Conservation (phyloP, 106 monocot genomes). For the Platanthera zijinensis region DNA sequence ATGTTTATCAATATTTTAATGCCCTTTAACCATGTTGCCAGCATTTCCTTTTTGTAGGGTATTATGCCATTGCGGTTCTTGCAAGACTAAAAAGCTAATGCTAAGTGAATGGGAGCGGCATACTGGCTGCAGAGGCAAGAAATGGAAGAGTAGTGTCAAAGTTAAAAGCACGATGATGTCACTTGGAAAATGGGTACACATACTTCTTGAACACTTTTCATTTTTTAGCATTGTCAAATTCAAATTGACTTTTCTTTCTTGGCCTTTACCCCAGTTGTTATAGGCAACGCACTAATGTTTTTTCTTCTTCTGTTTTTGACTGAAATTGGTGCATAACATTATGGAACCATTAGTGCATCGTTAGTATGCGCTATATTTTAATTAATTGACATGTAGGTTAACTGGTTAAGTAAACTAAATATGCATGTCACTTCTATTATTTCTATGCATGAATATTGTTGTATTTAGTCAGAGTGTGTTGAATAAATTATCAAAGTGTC, state of each 20-base stretch:
- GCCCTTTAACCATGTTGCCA: background rate
- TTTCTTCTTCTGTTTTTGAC: too few species aligned
- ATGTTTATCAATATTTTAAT: slow-evolving; percentile 1
- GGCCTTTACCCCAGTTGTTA: background rate
- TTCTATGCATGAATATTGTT: too few species aligned
- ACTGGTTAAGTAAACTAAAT: too few species aligned
- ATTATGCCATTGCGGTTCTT: slow-evolving; percentile 65
- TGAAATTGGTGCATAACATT: too few species aligned
- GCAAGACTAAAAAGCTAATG: slow-evolving; percentile 46
- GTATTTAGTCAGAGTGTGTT: too few species aligned
- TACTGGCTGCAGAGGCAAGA: slow-evolving; percentile 84
- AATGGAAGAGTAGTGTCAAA: slow-evolving; percentile 82
- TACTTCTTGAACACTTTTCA: background rate
- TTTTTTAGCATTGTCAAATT: background rate
- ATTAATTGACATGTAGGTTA: too few species aligned
- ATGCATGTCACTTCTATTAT: too few species aligned
- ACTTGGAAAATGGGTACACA: slow-evolving; percentile 76
- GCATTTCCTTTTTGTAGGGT: slow-evolving; percentile 33
- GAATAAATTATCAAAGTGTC: too few species aligned
- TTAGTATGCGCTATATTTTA: too few species aligned
- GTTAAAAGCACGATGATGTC: slow-evolving; percentile 54
- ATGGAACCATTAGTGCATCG: too few species aligned
- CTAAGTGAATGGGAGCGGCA: slow-evolving; percentile 88
- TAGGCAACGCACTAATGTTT: background rate
- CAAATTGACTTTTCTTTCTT: background rate